Evolutionary conservation across 345 rosid genomes (phyloP), one percentile per base, ranked within the genome.

Genomic region (Dipteronia sinensis): DNA sequence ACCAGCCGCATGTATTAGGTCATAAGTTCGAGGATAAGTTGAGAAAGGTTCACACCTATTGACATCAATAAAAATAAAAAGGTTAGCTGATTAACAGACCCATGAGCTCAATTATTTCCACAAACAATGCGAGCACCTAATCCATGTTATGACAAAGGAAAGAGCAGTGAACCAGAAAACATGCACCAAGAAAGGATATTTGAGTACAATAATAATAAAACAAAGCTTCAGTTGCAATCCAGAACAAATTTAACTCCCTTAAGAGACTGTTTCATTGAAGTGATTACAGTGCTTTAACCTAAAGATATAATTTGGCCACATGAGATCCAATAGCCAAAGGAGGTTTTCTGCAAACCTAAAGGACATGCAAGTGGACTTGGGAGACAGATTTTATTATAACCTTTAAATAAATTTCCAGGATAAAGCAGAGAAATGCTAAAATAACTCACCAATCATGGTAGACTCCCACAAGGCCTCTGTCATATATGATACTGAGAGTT

Each of bases 31-130:
- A 19, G 99, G 99, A 86, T 96, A 96, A 49, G 97, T 96, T 78
- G 99, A 96, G 89, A 94, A 96, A 17, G 99, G 97, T 69, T 96
- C 99, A 81, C 99, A 96, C 99, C 99, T 96, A 77, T 80, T 71
- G 74, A 49, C 83, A 84, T 29, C 46, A 87, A 76, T 76, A 13
- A 70, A 17, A 49, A 76, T 13, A 72, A 20, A 47, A 76, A 76
- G 2, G 55, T 56, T 27, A 49, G 19, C 47, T 46, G 40, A 77
- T 83, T 59, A 71, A 29, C 15, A 19, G 38, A 67, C 71, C n/a
- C 8, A n/a, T 29, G 44, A 78, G 69, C 40, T 25, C 38, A 8
- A 25, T 46, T 9, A 56, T 34, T 6, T 58, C 62, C 40, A 46
- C 15, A 51, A 76, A 68, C 17, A 27, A 22, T 58, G 51, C 47